These are phyloP conservation scores for Trametes pubescens DNA, from an alignment of 1,284 basidiomycete species.

Conservation along the genomic window DNA sequence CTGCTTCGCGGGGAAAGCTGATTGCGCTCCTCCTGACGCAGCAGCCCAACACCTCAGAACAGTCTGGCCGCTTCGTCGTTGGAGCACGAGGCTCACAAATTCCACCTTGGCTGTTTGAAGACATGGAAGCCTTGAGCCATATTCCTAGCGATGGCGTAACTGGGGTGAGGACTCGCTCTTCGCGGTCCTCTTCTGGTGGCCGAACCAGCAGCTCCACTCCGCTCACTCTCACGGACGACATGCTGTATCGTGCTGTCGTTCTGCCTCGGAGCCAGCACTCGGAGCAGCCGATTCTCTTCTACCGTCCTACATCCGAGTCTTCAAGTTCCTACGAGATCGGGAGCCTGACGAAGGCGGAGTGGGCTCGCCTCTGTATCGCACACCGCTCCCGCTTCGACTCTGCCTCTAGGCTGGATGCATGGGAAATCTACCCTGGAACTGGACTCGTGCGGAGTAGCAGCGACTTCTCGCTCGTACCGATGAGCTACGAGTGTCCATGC, in stretches of 20 bases:
- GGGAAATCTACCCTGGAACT: background rate
- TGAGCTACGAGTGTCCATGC: conserved; percentile 7
- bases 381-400: background rate
- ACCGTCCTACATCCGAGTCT: background rate
- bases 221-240: background rate
- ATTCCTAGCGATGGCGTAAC: background rate
- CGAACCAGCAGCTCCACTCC: background rate
- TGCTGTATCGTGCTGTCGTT: conserved; percentile 2
- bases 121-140: background rate
- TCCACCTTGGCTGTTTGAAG: conserved; percentile 1
- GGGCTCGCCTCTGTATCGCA: conserved; percentile 1
- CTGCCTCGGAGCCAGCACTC: conserved; percentile 6
- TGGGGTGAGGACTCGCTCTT: background rate
- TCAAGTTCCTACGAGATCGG: background rate
- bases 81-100: conserved; percentile 1
- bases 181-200: background rate
- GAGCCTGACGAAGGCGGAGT: background rate
- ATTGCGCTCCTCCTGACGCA: conserved; percentile 9
- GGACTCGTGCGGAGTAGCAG: conserved; percentile 6
- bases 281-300: background rate
- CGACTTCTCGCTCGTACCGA: background rate
- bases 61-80: background rate
- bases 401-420: background rate
- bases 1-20: background rate
- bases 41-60: background rate